Conservation (phyloP, 1,284 basidiomycete species). For the Lentinula novae-zelandiae region DNA sequence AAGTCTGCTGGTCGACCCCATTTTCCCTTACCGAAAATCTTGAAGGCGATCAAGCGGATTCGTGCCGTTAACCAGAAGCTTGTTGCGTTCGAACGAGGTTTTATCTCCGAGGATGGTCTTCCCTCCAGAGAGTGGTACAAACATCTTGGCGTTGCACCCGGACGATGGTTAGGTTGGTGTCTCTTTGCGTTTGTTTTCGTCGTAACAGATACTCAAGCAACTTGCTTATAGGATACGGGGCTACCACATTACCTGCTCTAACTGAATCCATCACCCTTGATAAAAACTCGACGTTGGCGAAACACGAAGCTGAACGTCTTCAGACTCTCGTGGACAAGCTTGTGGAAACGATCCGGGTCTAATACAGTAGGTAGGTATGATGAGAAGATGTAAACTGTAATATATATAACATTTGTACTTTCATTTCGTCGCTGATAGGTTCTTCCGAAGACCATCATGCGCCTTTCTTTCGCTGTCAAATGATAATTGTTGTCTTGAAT, state of each 20-base stretch:
- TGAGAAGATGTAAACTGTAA: no score
- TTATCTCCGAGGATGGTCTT: constrained; percentile 74
- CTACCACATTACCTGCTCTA: constrained; percentile 59
- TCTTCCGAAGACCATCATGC: no score
- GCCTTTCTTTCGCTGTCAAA: no score
- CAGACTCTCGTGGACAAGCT: constrained; percentile 37
- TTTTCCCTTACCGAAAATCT: constrained; percentile 35
- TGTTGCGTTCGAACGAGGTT: constrained; percentile 76
- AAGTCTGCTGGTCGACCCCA: not conserved
- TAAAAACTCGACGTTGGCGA: constrained; percentile 37
- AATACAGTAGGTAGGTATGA: not conserved
- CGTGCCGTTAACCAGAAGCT: constrained; percentile 70
- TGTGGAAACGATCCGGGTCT: constrained; percentile 17
- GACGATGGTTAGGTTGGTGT: constrained; percentile 77
- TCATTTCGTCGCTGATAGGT: no score
- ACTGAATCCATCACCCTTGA: constrained; percentile 48
- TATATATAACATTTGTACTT: no score
- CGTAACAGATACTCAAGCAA: not conserved
- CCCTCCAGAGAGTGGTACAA: constrained; percentile 81
- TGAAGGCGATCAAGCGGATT: constrained; percentile 61
- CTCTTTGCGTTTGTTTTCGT: not conserved
- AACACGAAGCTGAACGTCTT: constrained; percentile 46
- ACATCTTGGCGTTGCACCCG: constrained; percentile 87
- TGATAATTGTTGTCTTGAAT: no score
- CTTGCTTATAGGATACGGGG: constrained; percentile 47